These are phyloP conservation scores for Solanum chilense DNA, from an alignment of 257 asterid genomes.

Conservation along the genomic window DNA sequence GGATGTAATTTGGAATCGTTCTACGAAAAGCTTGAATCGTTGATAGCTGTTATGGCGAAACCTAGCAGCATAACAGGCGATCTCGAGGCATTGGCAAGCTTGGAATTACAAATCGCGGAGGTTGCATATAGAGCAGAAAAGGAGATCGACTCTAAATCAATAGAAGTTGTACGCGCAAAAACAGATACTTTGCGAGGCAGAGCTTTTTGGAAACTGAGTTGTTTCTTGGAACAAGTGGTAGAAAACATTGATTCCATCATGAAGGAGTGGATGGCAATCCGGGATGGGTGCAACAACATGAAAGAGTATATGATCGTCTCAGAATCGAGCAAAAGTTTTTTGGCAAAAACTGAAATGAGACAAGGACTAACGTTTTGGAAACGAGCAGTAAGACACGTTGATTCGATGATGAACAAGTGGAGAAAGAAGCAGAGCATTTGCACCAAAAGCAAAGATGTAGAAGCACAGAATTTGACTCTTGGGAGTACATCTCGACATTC, in stretches of 20 bases:
- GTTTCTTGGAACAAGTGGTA: not conserved
- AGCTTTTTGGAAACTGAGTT: not conserved
- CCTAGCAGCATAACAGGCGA: not conserved
- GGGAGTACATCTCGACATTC: not conserved
- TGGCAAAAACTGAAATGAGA: not conserved
- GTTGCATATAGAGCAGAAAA: not conserved
- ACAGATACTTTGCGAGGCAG: not conserved
- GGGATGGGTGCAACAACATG: not conserved
- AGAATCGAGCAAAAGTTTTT: accelerated
- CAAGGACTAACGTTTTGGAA: not conserved
- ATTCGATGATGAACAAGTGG: not conserved
- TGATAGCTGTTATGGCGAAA: not conserved
- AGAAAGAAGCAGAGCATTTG: not conserved
- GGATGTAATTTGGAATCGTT: not conserved
- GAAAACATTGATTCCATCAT: not conserved
- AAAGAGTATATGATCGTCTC: not conserved
- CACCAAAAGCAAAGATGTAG: not conserved
- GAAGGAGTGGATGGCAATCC: not conserved
- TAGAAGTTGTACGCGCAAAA: not conserved
- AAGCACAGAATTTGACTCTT: not conserved
- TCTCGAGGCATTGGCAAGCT: not conserved
- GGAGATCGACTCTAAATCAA: not conserved
- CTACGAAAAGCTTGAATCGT: not conserved
- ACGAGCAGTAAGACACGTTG: not conserved
- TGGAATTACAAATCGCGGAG: not conserved